These are phyloP conservation scores for Taphrina communis DNA, from an alignment of 1,139 yeast species.

Conservation along the genomic window DNA sequence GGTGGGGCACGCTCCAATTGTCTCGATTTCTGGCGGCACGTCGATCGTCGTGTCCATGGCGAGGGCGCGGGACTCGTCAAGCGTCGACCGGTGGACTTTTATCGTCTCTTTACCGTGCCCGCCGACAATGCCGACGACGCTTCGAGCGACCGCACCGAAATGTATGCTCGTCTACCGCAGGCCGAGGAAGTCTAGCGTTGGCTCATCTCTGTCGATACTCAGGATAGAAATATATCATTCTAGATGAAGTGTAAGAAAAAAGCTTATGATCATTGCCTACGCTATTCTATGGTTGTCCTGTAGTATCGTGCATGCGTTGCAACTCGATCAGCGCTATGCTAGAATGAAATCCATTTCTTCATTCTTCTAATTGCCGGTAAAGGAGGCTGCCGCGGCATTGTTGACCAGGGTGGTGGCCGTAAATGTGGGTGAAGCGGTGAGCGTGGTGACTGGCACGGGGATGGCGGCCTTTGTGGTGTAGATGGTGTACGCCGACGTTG, in stretches of 20 bases:
- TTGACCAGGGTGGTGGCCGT: slow-evolving; percentile 7
- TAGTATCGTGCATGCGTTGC: no score
- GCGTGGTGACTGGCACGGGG: slow-evolving; percentile 22
- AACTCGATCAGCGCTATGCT: no score
- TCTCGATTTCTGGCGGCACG: slow-evolving; percentile 53
- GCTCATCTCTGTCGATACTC: no score
- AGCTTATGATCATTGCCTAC: no score
- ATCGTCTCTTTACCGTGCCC: slow-evolving; percentile 11
- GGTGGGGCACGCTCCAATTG: slow-evolving; percentile 53
- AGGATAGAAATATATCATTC: no score
- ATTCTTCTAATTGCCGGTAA: no score
- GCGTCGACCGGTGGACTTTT: slow-evolving; percentile 25
- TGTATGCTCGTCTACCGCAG: slow-evolving; percentile 14
- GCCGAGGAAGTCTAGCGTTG: not conserved
- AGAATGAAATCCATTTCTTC: no score
- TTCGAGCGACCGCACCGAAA: not conserved
- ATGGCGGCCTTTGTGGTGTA: slow-evolving; percentile 13
- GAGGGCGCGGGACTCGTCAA: slow-evolving; percentile 28
- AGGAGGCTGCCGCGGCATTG: slow-evolving; percentile 11
- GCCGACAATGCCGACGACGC: no score
- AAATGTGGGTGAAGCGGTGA: slow-evolving; percentile 11
- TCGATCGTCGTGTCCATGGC: slow-evolving; percentile 43
- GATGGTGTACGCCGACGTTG: slow-evolving; percentile 22
- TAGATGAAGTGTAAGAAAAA: no score
- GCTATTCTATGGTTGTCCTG: not conserved